These are phyloP conservation scores for Coemansia sp. DNA, from an alignment of 192 early-diverging fungal genomes.

Conservation along the genomic window DNA sequence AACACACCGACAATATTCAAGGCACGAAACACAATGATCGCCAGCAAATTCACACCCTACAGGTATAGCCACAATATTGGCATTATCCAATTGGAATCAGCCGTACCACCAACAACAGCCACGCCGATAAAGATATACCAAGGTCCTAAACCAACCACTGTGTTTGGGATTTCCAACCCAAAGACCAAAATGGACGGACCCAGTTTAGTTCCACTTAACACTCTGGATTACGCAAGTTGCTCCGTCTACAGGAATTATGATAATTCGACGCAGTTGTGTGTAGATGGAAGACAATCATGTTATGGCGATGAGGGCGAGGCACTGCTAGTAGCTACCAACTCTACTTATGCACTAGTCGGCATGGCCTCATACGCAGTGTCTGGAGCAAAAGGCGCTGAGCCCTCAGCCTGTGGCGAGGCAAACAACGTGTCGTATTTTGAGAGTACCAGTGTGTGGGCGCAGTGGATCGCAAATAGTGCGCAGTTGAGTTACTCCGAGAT, in stretches of 20 bases:
- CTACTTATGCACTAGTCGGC: constrained; percentile 17
- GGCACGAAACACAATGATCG: constrained; percentile 14
- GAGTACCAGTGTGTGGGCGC: constrained; percentile 15
- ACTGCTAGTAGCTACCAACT: constrained; percentile 11
- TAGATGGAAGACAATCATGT: constrained; percentile 3
- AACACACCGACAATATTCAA: constrained; percentile 3
- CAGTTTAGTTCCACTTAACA: background rate
- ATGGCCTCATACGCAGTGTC: constrained; percentile 17
- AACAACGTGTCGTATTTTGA: constrained; percentile 19
- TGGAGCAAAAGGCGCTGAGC: background rate
- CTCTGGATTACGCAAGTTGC: constrained; percentile 7
- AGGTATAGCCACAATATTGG: constrained; percentile 30
- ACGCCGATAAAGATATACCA: constrained; percentile 19
- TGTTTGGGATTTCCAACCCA: background rate
- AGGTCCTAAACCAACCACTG: background rate
- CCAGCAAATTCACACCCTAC: constrained; percentile 9
- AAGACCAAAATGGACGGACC: background rate
- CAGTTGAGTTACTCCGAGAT: constrained; percentile 16
- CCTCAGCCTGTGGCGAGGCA: background rate
- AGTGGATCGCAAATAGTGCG: constrained; percentile 20
- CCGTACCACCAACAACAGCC: constrained; percentile 18
- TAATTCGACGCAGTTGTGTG: constrained; percentile 24
- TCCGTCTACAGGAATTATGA: constrained; percentile 16
- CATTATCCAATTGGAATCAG: constrained; percentile 17
- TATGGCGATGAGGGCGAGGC: constrained; percentile 32